phyloP scores from a whole-genome alignment of 768 basidiomycete genomes.

The Hygrophorus pudorinus region DNA sequence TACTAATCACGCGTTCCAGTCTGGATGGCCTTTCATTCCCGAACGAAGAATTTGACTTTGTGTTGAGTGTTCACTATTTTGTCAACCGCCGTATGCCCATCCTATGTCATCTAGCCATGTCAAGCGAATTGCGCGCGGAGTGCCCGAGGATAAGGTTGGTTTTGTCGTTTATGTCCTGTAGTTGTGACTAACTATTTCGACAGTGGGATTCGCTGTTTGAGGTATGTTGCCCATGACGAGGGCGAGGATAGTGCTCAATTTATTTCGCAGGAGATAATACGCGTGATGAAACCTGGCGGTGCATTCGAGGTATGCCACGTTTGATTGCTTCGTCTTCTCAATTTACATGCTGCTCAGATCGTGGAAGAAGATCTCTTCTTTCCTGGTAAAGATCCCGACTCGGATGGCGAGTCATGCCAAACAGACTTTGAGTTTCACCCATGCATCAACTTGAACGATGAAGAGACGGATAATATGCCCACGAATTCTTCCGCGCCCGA shows the following conservation, averaged over 20 bases:
- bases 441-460: no score
- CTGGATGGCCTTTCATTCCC: constrained; percentile 62
- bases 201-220: constrained; percentile 65
- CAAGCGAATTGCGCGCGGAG: constrained; percentile 62
- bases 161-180: neutral
- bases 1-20: constrained; percentile 24
- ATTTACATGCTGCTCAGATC: constrained; percentile 29
- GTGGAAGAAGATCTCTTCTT: constrained; percentile 71
- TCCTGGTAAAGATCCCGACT: constrained; percentile 39
- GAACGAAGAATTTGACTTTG: constrained; percentile 67
- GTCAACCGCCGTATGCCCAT: neutral
- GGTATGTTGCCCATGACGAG: constrained; percentile 1
- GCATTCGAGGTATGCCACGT: constrained; percentile 46
- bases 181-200: constrained; percentile 1
- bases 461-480: neutral
- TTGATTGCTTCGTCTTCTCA: neutral
- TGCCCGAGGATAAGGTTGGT: constrained; percentile 64
- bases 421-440: neutral
- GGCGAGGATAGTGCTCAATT: neutral
- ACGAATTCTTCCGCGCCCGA: neutral
- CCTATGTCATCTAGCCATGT: constrained; percentile 37
- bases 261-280: constrained; percentile 35
- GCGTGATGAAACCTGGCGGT: constrained; percentile 69
- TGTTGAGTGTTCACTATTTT: constrained; percentile 33
- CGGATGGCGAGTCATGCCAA: constrained; percentile 13